Evolutionary conservation across 2,329 filamentous ascomycete genomes (phyloP).

Genomic region (Orbilia blumenaviensis): DNA sequence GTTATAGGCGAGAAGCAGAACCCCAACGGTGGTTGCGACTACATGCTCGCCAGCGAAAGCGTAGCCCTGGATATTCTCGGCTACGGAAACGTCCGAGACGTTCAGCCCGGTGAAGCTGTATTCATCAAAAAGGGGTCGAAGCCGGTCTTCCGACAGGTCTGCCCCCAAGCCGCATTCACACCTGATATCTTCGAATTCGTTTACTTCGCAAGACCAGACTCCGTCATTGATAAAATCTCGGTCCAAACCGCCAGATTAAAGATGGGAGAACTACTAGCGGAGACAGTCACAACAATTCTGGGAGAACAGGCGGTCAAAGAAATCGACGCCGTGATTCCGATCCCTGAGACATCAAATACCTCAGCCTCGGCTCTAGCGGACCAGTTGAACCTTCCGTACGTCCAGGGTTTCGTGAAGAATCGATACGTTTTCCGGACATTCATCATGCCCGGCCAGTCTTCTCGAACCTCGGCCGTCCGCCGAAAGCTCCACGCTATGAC

Average conservation of each 20-base stretch:
- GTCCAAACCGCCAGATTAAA: slow-evolving; percentile 83
- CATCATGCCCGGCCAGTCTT: slow-evolving; percentile 83
- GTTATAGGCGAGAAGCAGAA: slow-evolving; percentile 79
- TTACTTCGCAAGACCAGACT: slow-evolving; percentile 85
- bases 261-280: slow-evolving; percentile 84
- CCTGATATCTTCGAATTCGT: slow-evolving; percentile 90
- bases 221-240: slow-evolving; percentile 84
- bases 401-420: slow-evolving; percentile 87
- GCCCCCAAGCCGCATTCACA: slow-evolving; percentile 73
- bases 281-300: slow-evolving; percentile 74
- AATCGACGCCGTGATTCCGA: slow-evolving; percentile 83
- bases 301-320: slow-evolving; percentile 75
- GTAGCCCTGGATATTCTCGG: slow-evolving; percentile 83
- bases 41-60: slow-evolving; percentile 90
- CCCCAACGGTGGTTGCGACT: slow-evolving; percentile 74
- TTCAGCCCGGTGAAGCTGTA: slow-evolving; percentile 83
- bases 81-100: slow-evolving; percentile 78
- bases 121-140: slow-evolving; percentile 76
- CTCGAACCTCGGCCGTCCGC: slow-evolving; percentile 83
- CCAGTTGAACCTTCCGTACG: slow-evolving; percentile 77
- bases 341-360: slow-evolving; percentile 83
- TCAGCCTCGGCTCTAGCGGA: slow-evolving; percentile 80
- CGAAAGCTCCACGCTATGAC: slow-evolving; percentile 89
- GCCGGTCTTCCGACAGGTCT: slow-evolving; percentile 79
- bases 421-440: slow-evolving; percentile 88